Evolutionary conservation across 768 basidiomycete genomes (phyloP), one percentile per base, ranked within the genome.

Genomic region (Termitomyces sp.): DNA sequence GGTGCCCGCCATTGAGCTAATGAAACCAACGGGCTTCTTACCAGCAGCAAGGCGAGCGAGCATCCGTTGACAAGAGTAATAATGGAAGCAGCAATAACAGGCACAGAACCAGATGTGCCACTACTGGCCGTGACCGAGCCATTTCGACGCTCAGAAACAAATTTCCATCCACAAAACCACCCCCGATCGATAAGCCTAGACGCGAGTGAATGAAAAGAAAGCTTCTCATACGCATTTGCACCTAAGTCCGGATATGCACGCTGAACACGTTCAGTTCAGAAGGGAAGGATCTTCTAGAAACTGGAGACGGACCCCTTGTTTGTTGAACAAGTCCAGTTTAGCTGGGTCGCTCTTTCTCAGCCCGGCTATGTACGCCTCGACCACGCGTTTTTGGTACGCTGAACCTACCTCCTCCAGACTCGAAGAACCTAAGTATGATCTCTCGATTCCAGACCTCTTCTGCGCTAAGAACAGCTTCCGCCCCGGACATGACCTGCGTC

Each of bases 51-150:
- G 59, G 10, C 75, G 66, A 0, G 74, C 75, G 54, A n/a, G n/a
- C n/a, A n/a, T n/a, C 75, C 74, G 45, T 77, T 76, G 29, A 76
- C 66, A 8, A 76, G 63, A 7, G 75, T 69, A 40, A 76, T 69
- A 29, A 76, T 72, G 27, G 74, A 63, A 11, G 66, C 75, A 40
- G 73, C 60, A 2, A 68, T 72, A n/a, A n/a, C n/a, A 10, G 72
- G 75, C 17, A 69, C 57, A 14, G 71, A 65, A 14, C 70, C 71
- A 4, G 69, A 72, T 3, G 71, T 73, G 27, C 73, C 75, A 55
- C 65, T 73, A 27, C 58, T 52, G 5, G 55, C 51, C 0, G 4
- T n/a, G 23, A 71, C 65, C 25, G 58, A 17, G 12, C 75, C 75
- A 21, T 71, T 58, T 3, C 63, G 32, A 70, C 53, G 43, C 54